Percentiles rank a stretch among this genome's conserved stretches.
Conservation (phyloP, 2,329 filamentous ascomycete species). For the Alternaria consortialis region DNA sequence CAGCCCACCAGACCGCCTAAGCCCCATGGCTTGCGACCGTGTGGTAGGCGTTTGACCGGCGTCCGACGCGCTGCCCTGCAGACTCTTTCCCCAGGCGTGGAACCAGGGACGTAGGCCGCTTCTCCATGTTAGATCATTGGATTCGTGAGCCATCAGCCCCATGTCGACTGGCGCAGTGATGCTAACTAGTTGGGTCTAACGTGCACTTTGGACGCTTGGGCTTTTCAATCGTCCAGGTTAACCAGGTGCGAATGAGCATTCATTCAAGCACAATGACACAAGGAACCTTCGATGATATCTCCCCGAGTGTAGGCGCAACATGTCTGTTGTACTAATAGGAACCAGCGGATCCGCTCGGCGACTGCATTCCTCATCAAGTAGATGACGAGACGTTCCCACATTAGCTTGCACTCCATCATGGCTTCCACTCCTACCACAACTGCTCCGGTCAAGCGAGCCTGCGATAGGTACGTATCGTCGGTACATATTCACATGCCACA, state of each 20-base stretch:
- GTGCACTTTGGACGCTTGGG: slow-evolving; percentile 48
- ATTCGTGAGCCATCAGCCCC: slow-evolving; percentile 20
- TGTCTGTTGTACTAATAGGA: slow-evolving; percentile 38
- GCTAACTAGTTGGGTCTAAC: slow-evolving; percentile 44
- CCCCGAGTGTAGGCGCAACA: slow-evolving; percentile 37
- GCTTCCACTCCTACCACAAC: slow-evolving; percentile 43
- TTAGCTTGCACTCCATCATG: slow-evolving; percentile 13
- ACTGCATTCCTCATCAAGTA: slow-evolving; percentile 29
- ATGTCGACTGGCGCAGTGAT: slow-evolving; percentile 36
- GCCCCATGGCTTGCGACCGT: slow-evolving; percentile 36
- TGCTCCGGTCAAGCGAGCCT: slow-evolving; percentile 53
- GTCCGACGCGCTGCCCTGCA: slow-evolving; percentile 39
- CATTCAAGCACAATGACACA: slow-evolving; percentile 45
- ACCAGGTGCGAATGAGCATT: slow-evolving; percentile 40
- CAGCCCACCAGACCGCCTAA: slow-evolving; percentile 38
- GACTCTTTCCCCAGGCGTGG: slow-evolving; percentile 33
- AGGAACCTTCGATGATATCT: slow-evolving; percentile 34
- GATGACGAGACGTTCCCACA: slow-evolving; percentile 19
- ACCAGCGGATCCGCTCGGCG: slow-evolving; percentile 34
- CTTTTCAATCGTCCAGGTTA: slow-evolving; percentile 43
- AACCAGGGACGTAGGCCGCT: slow-evolving; percentile 35
- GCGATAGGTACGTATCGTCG: slow-evolving; percentile 50
- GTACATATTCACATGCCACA: slow-evolving; percentile 11
- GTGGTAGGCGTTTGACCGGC: slow-evolving; percentile 39
- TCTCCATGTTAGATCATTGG: slow-evolving; percentile 39